These are phyloP conservation scores for Gelatoporia subvermispora DNA, from an alignment of 768 basidiomycete species.

Conservation along the genomic window DNA sequence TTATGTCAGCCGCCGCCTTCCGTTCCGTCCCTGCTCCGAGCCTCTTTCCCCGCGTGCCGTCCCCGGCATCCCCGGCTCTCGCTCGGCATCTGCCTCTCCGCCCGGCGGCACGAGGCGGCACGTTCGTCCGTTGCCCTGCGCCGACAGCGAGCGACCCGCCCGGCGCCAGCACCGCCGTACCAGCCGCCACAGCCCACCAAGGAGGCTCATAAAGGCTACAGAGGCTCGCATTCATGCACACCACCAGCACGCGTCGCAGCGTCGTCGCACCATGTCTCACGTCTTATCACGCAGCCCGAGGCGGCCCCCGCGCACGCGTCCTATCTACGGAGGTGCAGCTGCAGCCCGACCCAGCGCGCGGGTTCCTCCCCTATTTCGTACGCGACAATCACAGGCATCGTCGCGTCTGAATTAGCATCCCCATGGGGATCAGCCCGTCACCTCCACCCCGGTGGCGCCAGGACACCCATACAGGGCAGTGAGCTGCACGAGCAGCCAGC, in stretches of 20 bases:
- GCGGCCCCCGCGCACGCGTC: conserved; percentile 5
- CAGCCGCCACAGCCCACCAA: not conserved
- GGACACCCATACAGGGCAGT: too few species aligned
- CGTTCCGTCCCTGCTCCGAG: conserved; percentile 11
- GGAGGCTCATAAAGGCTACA: not conserved
- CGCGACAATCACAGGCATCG: conserved; percentile 9
- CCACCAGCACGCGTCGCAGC: too few species aligned
- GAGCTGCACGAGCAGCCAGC: too few species aligned
- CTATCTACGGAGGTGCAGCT: conserved; percentile 11
- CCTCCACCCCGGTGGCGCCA: not conserved
- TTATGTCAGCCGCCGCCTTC: conserved; percentile 5
- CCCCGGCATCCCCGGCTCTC: too few species aligned
- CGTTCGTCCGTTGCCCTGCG: too few species aligned
- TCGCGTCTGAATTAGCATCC: conserved; percentile 5
- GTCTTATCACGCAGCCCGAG: conserved; percentile 12
- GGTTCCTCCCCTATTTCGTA: too few species aligned
- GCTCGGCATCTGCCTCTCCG: too few species aligned
- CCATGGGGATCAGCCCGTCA: conserved; percentile 11
- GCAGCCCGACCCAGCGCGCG: not conserved
- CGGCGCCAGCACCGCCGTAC: too few species aligned
- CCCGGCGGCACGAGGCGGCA: too few species aligned
- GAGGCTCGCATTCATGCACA: too few species aligned
- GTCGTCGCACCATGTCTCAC: too few species aligned
- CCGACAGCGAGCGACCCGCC: too few species aligned
- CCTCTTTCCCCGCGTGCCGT: not conserved